Conservation (phyloP, 306 rosid species). For the Inga leiocalycina region DNA sequence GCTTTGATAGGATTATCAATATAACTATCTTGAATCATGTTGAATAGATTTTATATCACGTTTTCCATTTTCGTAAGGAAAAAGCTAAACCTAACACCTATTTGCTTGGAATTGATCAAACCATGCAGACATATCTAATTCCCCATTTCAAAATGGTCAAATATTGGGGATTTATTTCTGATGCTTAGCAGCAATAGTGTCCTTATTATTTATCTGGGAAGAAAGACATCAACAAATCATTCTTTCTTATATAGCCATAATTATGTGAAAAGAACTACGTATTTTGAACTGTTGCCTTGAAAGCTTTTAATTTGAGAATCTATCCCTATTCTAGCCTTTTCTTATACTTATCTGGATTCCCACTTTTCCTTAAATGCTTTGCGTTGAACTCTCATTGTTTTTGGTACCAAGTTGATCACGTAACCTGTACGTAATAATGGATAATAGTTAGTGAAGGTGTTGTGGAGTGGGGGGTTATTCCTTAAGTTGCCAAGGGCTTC, state of each 20-base stretch:
- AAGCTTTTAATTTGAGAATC: conserved; percentile 12
- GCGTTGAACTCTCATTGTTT: background rate
- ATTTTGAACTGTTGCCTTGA: background rate
- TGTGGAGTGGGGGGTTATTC: background rate
- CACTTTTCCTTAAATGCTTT: conserved; percentile 21
- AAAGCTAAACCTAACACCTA: background rate
- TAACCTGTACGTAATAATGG: background rate
- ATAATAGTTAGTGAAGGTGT: background rate
- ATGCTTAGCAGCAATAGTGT: background rate
- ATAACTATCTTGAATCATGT: background rate
- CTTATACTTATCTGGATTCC: background rate
- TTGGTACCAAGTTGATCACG: conserved; percentile 15
- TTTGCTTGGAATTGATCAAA: background rate
- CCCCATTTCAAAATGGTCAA: background rate
- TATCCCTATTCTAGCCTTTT: conserved; percentile 16
- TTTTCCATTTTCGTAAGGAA: background rate
- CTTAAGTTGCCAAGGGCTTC: conserved; percentile 27
- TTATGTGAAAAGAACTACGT: conserved; percentile 3
- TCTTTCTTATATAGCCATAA: conserved; percentile 6
- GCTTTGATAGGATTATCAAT: background rate
- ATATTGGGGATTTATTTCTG: background rate
- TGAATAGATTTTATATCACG: background rate
- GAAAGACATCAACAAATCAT: conserved; percentile 1
- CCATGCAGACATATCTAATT: background rate
- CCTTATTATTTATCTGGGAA: background rate